These are phyloP conservation scores for Xylariaceae sp. DNA, from an alignment of 2,329 filamentous ascomycete species.

Conservation along the genomic window DNA sequence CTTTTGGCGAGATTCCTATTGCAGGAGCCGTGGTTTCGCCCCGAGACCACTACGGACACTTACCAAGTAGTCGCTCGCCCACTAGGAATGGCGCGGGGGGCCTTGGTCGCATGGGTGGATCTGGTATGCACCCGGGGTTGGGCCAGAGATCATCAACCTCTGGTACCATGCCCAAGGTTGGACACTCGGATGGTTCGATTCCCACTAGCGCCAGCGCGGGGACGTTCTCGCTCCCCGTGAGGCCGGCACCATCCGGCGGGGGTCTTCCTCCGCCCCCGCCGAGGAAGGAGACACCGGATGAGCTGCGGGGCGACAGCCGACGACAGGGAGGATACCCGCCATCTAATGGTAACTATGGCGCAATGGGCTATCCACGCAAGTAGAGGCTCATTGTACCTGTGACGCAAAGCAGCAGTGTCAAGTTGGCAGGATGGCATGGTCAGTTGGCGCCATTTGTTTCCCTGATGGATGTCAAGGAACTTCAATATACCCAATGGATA, in stretches of 20 bases:
- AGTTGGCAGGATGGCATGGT: slow-evolving; percentile 6
- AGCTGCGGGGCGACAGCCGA: slow-evolving; percentile 47
- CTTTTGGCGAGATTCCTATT: slow-evolving; percentile 68
- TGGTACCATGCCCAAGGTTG: slow-evolving; percentile 48
- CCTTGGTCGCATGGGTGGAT: slow-evolving; percentile 42
- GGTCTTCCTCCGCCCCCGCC: slow-evolving; percentile 57
- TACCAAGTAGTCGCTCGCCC: slow-evolving; percentile 47
- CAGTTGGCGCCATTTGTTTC: slow-evolving; percentile 1
- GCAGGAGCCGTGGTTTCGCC: slow-evolving; percentile 53
- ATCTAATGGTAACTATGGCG: slow-evolving; percentile 37
- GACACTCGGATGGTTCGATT: slow-evolving; percentile 33
- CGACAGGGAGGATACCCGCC: slow-evolving; percentile 50
- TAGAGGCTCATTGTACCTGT: slow-evolving; percentile 14
- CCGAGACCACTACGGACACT: slow-evolving; percentile 42
- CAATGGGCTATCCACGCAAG: slow-evolving; percentile 33
- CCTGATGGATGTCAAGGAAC: background rate
- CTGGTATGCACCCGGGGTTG: slow-evolving; percentile 47
- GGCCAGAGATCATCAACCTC: slow-evolving; percentile 48
- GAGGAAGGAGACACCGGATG: slow-evolving; percentile 52
- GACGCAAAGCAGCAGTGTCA: slow-evolving; percentile 3
- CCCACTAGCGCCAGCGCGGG: slow-evolving; percentile 41
- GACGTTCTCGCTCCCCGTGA: slow-evolving; percentile 60
- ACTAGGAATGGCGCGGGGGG: slow-evolving; percentile 45
- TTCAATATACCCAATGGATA: slow-evolving; percentile 5
- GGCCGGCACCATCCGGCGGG: slow-evolving; percentile 55